Evolutionary conservation across 169 alveolate genomes (phyloP).

Genomic region (Plasmodium cynomolgi): DNA sequence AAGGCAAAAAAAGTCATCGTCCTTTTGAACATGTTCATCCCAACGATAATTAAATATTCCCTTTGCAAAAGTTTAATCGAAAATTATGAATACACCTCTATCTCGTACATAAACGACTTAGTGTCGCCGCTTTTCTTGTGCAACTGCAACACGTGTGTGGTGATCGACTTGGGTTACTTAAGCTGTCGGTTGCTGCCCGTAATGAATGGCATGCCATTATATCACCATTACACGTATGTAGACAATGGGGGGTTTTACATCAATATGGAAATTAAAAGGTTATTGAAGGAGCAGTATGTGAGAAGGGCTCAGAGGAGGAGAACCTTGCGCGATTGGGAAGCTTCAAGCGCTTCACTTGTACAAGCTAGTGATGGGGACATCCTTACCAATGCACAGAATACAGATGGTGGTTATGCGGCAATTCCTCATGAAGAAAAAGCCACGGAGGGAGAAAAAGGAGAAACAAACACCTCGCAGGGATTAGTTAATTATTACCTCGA

Average conservation of each 20-base stretch:
- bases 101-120: conserved; percentile 63
- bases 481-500: conserved; percentile 7
- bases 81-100: conserved; percentile 38
- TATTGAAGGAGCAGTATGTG: conserved; percentile 52
- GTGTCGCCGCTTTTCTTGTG: conserved; percentile 62
- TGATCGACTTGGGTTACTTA: conserved; percentile 54
- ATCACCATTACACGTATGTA: conserved; percentile 67
- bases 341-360: not conserved
- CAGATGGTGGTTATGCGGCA: not conserved
- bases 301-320: not conserved
- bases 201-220: conserved; percentile 60
- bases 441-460: not conserved
- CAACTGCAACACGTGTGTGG: conserved; percentile 71
- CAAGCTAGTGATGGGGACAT: not conserved
- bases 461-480: not conserved
- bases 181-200: conserved; percentile 56
- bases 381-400: not conserved
- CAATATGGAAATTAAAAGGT: conserved; percentile 40
- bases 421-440: not conserved
- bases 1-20: conserved; percentile 64
- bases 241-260: conserved; percentile 71
- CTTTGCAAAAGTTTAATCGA: conserved; percentile 60
- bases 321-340: not conserved
- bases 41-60: conserved; percentile 67
- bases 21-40: conserved; percentile 65